Base-by-base conservation (phyloP, 2,329 filamentous ascomycete genomes). In the Aspergillus viridinutans region DNA sequence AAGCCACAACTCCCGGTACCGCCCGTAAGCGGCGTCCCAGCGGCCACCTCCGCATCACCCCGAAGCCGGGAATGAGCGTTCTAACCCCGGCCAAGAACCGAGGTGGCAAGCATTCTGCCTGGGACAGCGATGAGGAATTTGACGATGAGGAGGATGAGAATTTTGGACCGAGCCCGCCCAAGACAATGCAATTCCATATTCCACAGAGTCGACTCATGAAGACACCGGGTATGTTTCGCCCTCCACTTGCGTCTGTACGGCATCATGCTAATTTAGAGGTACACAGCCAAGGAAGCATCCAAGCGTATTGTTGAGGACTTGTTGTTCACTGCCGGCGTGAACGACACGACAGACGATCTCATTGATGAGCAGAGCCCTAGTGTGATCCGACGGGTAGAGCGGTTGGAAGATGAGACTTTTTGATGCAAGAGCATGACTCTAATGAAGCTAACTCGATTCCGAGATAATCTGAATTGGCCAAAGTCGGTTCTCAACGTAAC, bases 81-180 rank as follows among this genome's bases (percentile, higher is more conserved):
- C 85, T 92, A 70, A 96, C 91, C 1, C 92, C 92, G 0, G 81
- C 78, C 1, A 74, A 74, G 47, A 73, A 71, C 53, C 67, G 70
- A 7, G 55, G 58, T 7, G 60, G 60, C 14, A 67, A 67, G 20
- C 63, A 64, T 79, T 81, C 72, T 74, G 79, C 52, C 20, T 94
- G 91, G 87, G 88, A 92, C 53, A 89, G 86, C 66, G 88, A 92
- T 59, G 86, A 85, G 55, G 88, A 89, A 50, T 84, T 84, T 42
- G 76, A 78, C 17, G 76, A 81, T 47, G 84, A 81, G 45, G 69
- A 84, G 5, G 87, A 88, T 57, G 83, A 83, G 6, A 72, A 76
- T 23, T 74, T 83, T 50, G 90, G 87, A 5, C 88, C 92, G 74
- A 96, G 90, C 68, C 94, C 94, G 28, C 94, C 94, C 0, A 97